These are phyloP conservation scores for Alnus glutinosa DNA, from an alignment of 306 rosid species.

Conservation along the genomic window DNA sequence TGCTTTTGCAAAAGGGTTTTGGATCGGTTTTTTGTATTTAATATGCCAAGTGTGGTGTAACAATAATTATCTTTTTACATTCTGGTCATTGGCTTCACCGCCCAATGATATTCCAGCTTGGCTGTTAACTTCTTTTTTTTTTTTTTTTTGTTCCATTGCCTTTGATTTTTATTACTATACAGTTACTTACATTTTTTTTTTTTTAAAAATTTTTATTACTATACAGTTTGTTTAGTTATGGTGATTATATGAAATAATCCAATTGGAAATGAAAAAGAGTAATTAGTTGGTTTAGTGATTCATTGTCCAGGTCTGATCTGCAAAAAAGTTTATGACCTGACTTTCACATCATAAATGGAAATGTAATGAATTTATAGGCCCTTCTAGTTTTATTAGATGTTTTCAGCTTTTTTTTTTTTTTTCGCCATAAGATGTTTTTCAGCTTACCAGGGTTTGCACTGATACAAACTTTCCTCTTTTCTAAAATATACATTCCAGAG, in stretches of 20 bases:
- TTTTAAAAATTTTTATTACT: neutral
- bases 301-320: neutral
- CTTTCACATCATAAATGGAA: neutral
- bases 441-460: constrained; percentile 14
- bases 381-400: neutral
- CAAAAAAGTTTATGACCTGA: neutral
- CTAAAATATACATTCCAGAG: constrained; percentile 43
- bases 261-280: neutral
- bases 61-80: neutral
- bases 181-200: too few relatives aligned
- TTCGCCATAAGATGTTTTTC: neutral
- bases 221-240: neutral
- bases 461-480: constrained; percentile 13
- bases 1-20: neutral
- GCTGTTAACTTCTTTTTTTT: neutral
- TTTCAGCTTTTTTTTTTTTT: neutral
- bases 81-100: neutral
- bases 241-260: neutral
- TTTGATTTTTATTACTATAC: neutral
- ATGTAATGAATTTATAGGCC: neutral
- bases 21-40: neutral
- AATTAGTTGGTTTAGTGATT: neutral
- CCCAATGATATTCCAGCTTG: neutral
- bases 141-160: neutral
- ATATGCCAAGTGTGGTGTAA: neutral